phyloP scores from a whole-genome alignment of 257 asterid genomes.

The Galeopsis tetrahit region DNA sequence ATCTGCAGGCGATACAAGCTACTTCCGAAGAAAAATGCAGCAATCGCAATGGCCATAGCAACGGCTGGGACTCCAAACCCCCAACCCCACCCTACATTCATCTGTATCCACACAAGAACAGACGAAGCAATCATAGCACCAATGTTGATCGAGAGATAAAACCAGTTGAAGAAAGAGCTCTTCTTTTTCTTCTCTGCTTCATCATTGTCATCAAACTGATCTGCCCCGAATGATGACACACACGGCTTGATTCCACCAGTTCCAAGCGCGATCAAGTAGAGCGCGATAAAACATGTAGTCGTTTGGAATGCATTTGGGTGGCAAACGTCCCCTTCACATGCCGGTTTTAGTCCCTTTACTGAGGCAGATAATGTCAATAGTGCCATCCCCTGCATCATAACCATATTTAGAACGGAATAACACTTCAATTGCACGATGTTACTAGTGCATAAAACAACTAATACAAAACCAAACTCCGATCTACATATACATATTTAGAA shows the following conservation, averaged over 20 bases:
- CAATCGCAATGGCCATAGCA: conserved; percentile 79
- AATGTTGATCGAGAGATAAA: conserved; percentile 74
- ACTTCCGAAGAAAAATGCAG: conserved; percentile 66
- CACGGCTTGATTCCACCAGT: conserved; percentile 98
- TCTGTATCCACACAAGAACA: conserved; percentile 81
- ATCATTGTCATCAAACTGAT: conserved; percentile 83
- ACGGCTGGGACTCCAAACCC: conserved; percentile 89
- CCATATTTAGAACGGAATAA: not conserved
- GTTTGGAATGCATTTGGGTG: conserved; percentile 60
- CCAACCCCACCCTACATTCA: conserved; percentile 94
- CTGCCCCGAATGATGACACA: conserved; percentile 90
- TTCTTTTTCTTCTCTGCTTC: conserved; percentile 65
- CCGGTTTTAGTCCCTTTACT: conserved; percentile 60
- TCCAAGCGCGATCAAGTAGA: conserved; percentile 81
- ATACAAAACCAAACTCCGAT: too few relatives aligned
- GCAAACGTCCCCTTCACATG: conserved; percentile 46
- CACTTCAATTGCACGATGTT: not conserved
- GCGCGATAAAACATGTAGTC: conserved; percentile 47
- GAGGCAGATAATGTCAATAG: conserved; percentile 78
- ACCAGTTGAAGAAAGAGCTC: conserved; percentile 92
- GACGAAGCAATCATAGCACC: conserved; percentile 93
- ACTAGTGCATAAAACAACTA: too few relatives aligned
- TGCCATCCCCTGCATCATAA: conserved; percentile 66
- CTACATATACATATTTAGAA: too few relatives aligned
- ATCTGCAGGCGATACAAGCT: conserved; percentile 62